A percentile compares a stretch with the other conserved stretches of the same genome.
These are phyloP conservation scores for Aspergillus novofumigatus DNA, from an alignment of 2,329 filamentous ascomycete species.

Conservation along the genomic window DNA sequence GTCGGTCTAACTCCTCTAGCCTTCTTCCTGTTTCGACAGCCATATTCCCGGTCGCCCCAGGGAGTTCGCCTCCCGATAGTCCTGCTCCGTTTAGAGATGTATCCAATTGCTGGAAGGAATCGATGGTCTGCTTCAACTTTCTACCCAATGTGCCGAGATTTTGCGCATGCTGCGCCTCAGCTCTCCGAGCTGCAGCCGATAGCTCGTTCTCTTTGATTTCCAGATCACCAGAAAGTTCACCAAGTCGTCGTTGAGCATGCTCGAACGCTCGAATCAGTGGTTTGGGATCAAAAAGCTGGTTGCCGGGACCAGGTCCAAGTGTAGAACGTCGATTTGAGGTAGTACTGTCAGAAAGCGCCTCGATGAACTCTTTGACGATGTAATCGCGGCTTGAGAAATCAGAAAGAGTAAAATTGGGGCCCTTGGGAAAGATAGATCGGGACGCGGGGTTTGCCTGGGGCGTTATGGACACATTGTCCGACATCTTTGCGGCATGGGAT, in stretches of 20 bases:
- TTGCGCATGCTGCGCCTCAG: slow-evolving; percentile 86
- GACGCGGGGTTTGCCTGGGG: slow-evolving; percentile 45
- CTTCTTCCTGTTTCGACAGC: slow-evolving; percentile 93
- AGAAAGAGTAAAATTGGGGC: slow-evolving; percentile 79
- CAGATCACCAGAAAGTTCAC: slow-evolving; percentile 66
- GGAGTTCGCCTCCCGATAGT: slow-evolving; percentile 25
- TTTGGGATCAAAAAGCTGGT: slow-evolving; percentile 80
- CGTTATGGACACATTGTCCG: slow-evolving; percentile 37
- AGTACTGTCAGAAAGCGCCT: slow-evolving; percentile 81
- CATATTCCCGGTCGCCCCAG: slow-evolving; percentile 67
- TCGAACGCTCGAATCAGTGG: slow-evolving; percentile 95
- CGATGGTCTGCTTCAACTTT: slow-evolving; percentile 88
- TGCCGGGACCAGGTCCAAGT: slow-evolving; percentile 38
- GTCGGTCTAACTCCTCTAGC: slow-evolving; percentile 89
- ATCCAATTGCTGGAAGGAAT: slow-evolving; percentile 86
- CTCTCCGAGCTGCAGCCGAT: slow-evolving; percentile 80
- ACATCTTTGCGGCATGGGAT: slow-evolving; percentile 26
- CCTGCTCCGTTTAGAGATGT: slow-evolving; percentile 67
- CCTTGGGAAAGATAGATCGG: slow-evolving; percentile 69
- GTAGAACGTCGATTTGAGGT: slow-evolving; percentile 74
- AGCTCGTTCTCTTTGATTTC: slow-evolving; percentile 89
- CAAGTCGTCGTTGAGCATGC: slow-evolving; percentile 52
- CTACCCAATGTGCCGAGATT: slow-evolving; percentile 82
- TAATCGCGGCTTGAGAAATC: slow-evolving; percentile 89
- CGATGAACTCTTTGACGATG: slow-evolving; percentile 96